Conservation (phyloP, 305 asterid species). For the Stenogyne calaminthoides region DNA sequence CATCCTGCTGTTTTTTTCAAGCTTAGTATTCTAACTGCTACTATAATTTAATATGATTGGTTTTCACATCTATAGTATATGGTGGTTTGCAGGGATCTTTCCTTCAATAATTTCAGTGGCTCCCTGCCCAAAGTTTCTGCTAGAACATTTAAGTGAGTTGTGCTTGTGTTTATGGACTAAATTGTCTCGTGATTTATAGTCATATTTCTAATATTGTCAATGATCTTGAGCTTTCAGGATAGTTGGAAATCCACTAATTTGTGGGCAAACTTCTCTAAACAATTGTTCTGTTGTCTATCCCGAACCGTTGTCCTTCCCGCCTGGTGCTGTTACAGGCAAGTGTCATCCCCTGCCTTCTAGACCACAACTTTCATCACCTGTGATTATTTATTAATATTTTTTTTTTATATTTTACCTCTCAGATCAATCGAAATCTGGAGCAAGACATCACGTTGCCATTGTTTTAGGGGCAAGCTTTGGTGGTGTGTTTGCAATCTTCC, state of each 20-base stretch:
- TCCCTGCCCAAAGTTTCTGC: conserved; percentile 80
- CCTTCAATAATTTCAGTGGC: conserved; percentile 89
- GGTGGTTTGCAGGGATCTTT: conserved; percentile 70
- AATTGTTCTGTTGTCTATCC: conserved; percentile 82
- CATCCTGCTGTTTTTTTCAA: background rate
- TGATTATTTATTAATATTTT: background rate
- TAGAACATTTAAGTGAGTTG: conserved; percentile 81
- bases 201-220: conserved; percentile 16
- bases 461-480: conserved; percentile 74
- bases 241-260: conserved; percentile 83
- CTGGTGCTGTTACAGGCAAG: conserved; percentile 62
- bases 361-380: background rate
- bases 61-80: background rate
- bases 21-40: background rate
- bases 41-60: background rate
- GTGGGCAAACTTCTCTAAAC: conserved; percentile 63
- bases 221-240: conserved; percentile 52
- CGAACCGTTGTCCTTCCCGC: conserved; percentile 80
- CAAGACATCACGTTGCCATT: conserved; percentile 59
- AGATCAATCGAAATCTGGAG: conserved; percentile 58
- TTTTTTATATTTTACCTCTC: conserved; percentile 14
- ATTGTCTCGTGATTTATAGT: conserved; percentile 11
- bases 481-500: conserved; percentile 52
- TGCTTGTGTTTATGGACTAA: conserved; percentile 7
- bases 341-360: background rate